Evolutionary conservation across 306 rosid genomes (phyloP).

Genomic region (Dalbergia cultrata): DNA sequence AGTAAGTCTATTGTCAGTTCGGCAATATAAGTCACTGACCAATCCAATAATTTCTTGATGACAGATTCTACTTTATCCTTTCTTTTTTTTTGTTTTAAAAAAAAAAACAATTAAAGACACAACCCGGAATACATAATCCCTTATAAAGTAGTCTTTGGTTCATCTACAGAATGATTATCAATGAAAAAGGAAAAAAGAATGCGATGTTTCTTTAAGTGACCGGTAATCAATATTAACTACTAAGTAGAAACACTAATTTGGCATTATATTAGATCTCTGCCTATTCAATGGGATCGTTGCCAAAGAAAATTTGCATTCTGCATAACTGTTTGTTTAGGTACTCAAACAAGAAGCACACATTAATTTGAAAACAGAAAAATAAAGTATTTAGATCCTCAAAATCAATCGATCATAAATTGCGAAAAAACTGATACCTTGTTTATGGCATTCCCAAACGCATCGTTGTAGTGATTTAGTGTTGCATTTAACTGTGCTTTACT

Average conservation of each 20-base stretch:
- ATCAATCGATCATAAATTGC: background rate
- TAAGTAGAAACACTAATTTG: background rate
- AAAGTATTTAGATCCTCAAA: background rate
- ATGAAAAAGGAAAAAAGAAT: background rate
- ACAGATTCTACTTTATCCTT: slow-evolving; percentile 1
- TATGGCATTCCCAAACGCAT: slow-evolving; percentile 73
- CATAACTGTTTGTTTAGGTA: slow-evolving; percentile 3
- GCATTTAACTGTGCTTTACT: slow-evolving; percentile 79
- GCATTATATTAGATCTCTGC: background rate
- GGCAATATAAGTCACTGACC: background rate
- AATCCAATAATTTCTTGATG: background rate
- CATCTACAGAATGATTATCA: background rate
- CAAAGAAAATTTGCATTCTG: background rate
- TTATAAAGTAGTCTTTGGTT: slow-evolving; percentile 10
- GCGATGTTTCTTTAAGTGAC: slow-evolving; percentile 27
- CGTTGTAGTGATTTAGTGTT: slow-evolving; percentile 75
- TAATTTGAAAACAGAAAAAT: slow-evolving; percentile 20
- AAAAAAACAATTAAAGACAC: background rate
- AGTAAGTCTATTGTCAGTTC: slow-evolving; percentile 42
- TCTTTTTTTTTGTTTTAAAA: background rate
- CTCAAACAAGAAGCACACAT: slow-evolving; percentile 7
- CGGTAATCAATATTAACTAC: background rate
- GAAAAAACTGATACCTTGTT: slow-evolving; percentile 65
- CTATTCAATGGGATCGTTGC: background rate
- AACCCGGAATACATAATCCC: background rate